Evolutionary conservation across 2,329 filamentous ascomycete genomes (phyloP), one percentile per base, ranked within the genome.

Genomic region (Cercospora sp.): DNA sequence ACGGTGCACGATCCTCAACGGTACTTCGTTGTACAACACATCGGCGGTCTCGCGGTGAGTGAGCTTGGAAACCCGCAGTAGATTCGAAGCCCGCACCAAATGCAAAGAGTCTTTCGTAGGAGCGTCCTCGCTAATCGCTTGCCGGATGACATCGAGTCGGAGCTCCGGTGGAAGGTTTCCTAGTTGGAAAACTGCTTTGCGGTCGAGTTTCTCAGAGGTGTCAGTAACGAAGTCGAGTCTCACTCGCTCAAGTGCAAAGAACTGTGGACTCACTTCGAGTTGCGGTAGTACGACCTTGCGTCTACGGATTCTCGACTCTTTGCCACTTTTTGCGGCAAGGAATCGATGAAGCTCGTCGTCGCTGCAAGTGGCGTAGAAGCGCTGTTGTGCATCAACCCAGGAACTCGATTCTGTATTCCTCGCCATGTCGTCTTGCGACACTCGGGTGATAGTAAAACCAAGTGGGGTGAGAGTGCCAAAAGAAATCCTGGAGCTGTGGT

Each of bases 121-220:
- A 36, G 33, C 13, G 30, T 59, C 16, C 12, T 59, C 16, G 13
- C 30, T 30, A 23, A 59, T 16, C 10, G 18, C 23, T 10, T 30
- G 18, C 20, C 57, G 57, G 10, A 31, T 30, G 16, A 59, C 30
- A 8, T 33, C 12, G 18, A 64, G 6, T 10, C 63, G 63, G 26
- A 65, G 63, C 26, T 65, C 55, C 13, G 39, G 16, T 23, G 57
- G 55, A 20, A 65, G 63, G 16, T 61, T 39, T 20, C 31, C 30
- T 9, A 65, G 48, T 16, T 16, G 55, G 28, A 65, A 60, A 13
- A 36, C 48, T 33, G 28, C 57, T n/a, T 33, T 20, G 23, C 28
- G 57, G 18, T 59, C 57, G 30, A 59, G 57, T 59, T 59, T n/a
- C 57, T 59, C 7, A 20, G 7, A 45, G 7, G 16, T 20, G 42